Base-by-base conservation (phyloP, 495 filamentous ascomycete species). In the Penicillium crystallinum region DNA sequence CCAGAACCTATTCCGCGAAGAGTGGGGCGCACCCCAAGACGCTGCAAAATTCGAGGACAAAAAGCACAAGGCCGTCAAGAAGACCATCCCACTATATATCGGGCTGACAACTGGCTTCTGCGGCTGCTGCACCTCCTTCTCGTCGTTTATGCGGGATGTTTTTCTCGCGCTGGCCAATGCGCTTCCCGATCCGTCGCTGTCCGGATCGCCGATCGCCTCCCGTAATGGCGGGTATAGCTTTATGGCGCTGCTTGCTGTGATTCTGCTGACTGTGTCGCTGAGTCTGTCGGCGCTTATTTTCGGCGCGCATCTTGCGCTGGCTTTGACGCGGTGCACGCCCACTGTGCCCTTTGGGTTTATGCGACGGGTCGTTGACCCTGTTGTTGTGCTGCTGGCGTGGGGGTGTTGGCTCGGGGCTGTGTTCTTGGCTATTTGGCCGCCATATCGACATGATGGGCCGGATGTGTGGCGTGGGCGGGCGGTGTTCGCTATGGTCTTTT, bases 51-150 rank as follows among this genome's bases (percentile, higher is more conserved):
- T 36, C 46, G 57, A 67, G 35, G 52, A 68, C 23, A 56, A 68
- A 43, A 57, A 68, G 22, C 63, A 88, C 56, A 69, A 53, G 10
- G 60, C 60, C 10, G 48, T 58, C 35, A 95, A 91, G 66, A 95
- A 93, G 69, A 86, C 87, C 3, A 85, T 93, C 38, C 91, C 91
- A 0, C 77, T 96, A 0, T 97, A 93, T 64, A 88, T 97, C 49
- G 93, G 93, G 17, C 82, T 98, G 1, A 83, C 92, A 0, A 95
- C 89, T 2, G 93, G 93, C 11, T 97, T 95, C 72, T 97, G 93
- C 67, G 93, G 93, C 48, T 90, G 84, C 58, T 85, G 93, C 46
- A 97, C 93, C 3, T 90, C 86, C 33, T 97, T 97, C 70, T 96
- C 91, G 0, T 83, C 88, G 11, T 96, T 96, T 63, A 85, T 91